Evolutionary conservation across 352 stramenopile genomes (phyloP).

Genomic region (Pythium scleroteichum): DNA sequence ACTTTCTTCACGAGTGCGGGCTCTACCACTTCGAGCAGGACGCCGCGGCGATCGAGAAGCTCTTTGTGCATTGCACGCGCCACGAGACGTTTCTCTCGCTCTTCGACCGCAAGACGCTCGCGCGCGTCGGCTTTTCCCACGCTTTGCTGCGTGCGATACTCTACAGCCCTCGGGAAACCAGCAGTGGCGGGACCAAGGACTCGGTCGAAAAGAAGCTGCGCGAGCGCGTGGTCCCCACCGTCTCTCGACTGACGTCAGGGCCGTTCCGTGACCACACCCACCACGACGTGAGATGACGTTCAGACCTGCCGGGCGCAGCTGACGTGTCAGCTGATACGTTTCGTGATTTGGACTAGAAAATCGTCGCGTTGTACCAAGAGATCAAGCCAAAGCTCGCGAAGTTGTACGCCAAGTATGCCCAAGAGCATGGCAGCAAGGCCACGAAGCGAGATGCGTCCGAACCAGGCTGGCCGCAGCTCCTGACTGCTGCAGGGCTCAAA

Average conservation of each 20-base stretch:
- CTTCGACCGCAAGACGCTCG: conserved; percentile 53
- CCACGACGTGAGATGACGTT: conserved; percentile 47
- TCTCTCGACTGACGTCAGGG: conserved; percentile 58
- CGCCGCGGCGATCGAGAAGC: conserved; percentile 37
- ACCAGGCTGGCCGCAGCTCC: conserved; percentile 44
- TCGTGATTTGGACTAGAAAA: conserved; percentile 38
- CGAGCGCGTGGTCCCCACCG: conserved; percentile 46
- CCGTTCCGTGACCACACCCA: conserved; percentile 78
- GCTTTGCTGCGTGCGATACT: conserved; percentile 53
- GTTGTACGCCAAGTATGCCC: conserved; percentile 68
- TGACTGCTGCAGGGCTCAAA: conserved; percentile 47
- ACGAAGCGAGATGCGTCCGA: conserved; percentile 13
- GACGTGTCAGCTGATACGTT: background rate
- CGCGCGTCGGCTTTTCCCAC: conserved; percentile 73
- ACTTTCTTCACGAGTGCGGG: conserved; percentile 78
- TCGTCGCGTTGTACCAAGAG: conserved; percentile 67
- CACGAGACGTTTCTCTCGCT: conserved; percentile 48
- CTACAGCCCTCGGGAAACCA: conserved; percentile 27
- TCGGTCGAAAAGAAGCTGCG: conserved; percentile 50
- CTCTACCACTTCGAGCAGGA: conserved; percentile 47
- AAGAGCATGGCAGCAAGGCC: conserved; percentile 28
- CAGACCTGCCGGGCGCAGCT: background rate
- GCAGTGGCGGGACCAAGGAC: conserved; percentile 20
- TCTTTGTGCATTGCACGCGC: conserved; percentile 37
- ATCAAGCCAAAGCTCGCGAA: conserved; percentile 74